phyloP scores from a whole-genome alignment of 305 asterid genomes.

The Caryopteris hybrid region DNA sequence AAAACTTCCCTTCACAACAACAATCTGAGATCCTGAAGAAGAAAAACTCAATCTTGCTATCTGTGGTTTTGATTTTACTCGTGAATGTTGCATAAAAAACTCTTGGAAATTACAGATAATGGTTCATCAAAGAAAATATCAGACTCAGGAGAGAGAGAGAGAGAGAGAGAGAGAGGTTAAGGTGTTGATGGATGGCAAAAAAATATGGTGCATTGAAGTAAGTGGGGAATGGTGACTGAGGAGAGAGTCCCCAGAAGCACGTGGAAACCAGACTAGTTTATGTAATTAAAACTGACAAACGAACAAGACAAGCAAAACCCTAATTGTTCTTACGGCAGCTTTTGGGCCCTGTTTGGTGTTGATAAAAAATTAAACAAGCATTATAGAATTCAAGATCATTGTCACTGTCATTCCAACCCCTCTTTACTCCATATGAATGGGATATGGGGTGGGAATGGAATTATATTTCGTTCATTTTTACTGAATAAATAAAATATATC shows the following conservation, averaged over 20 bases:
- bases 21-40: neutral
- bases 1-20: neutral
- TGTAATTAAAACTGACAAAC: conserved; percentile 24
- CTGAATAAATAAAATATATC: too few species aligned
- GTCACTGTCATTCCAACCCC: too few species aligned
- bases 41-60: conserved; percentile 2
- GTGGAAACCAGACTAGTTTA: conserved; percentile 56
- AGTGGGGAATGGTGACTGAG: conserved; percentile 41
- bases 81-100: neutral
- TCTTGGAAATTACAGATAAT: conserved; percentile 9
- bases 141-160: neutral
- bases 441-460: too few species aligned
- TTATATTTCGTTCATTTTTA: too few species aligned
- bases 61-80: conserved; percentile 14
- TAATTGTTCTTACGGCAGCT: conserved; percentile 24
- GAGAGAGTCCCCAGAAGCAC: conserved; percentile 71
- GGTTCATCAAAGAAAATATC: conserved; percentile 11
- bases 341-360: conserved; percentile 20
- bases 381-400: neutral
- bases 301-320: conserved; percentile 43
- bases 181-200: conserved; percentile 17
- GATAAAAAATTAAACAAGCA: neutral
- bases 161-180: conserved; percentile 30
- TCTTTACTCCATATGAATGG: too few species aligned
- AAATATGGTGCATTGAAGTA: conserved; percentile 52